A percentile compares a stretch with the other conserved stretches of the same genome.
Conservation (phyloP, 441 rosid genomes). For the Cnidoscolus chayamansa region DNA sequence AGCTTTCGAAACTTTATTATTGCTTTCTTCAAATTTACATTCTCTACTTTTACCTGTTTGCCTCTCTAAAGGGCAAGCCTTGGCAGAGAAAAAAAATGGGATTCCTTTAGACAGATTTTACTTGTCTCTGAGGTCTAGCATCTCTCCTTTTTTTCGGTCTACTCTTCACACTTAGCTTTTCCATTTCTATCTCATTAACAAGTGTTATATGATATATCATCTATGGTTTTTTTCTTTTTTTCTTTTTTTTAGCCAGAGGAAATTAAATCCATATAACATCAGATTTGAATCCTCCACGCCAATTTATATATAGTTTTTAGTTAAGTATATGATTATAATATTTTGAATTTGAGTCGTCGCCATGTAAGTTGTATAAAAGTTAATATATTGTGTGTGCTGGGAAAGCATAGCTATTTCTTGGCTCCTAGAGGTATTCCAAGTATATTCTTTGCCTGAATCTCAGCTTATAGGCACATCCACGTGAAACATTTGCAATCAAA, state of each 20-base stretch:
- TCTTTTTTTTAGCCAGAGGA: no score
- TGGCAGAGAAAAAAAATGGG: conserved; percentile 16
- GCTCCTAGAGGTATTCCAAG: conserved; percentile 7
- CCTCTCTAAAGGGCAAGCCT: conserved; percentile 22
- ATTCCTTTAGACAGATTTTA: conserved; percentile 31
- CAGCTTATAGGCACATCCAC: not conserved
- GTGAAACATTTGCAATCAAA: conserved; percentile 2
- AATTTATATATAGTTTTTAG: no score
- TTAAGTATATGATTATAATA: no score
- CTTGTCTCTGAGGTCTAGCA: conserved; percentile 43
- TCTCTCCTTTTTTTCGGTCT: conserved; percentile 26
- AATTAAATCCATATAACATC: no score
- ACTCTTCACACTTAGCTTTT: no score
- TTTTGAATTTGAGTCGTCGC: no score
- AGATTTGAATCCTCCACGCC: no score
- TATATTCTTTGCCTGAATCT: conserved; percentile 22
- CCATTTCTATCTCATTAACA: no score
- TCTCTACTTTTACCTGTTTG: conserved; percentile 19
- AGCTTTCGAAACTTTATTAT: conserved; percentile 9
- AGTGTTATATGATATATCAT: no score
- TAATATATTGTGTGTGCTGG: not conserved
- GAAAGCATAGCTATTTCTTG: not conserved
- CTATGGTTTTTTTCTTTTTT: no score
- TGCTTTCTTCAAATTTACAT: conserved; percentile 19
- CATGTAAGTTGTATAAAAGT: no score